Evolutionary conservation across 169 alveolate species (phyloP).

Genomic region (Besnoitia besnoiti): DNA sequence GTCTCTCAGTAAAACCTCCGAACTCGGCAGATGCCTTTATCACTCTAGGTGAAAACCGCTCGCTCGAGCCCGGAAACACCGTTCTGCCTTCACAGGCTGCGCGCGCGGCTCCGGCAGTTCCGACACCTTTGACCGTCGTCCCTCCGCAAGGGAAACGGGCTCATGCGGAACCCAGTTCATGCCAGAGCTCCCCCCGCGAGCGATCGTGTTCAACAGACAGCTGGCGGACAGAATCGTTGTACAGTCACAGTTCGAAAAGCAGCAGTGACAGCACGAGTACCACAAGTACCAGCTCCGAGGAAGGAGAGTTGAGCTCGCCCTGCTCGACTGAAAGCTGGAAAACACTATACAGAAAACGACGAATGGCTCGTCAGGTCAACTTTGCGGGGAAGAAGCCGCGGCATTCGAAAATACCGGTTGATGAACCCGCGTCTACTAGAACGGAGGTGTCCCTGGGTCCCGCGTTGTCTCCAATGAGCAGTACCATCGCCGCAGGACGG

Average conservation of each 20-base stretch:
- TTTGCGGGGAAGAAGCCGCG: conserved; percentile 34
- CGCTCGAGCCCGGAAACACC: no score
- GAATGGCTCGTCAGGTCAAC: neutral
- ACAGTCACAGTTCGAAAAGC: neutral
- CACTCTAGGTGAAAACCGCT: no score
- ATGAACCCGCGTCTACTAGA: neutral
- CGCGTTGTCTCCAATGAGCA: no score
- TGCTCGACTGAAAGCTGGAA: neutral
- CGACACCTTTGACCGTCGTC: no score
- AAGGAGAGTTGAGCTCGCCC: neutral
- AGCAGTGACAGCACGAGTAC: neutral
- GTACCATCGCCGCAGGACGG: no score
- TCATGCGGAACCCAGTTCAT: no score
- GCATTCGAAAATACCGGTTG: neutral
- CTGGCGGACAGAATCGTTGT: conserved; percentile 3
- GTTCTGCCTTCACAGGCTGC: no score
- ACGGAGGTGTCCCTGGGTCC: no score
- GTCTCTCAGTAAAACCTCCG: neutral
- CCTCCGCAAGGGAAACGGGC: no score
- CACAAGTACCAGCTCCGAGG: conserved; percentile 13
- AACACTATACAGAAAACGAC: neutral
- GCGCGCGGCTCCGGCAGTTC: no score
- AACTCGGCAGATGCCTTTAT: neutral
- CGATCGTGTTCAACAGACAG: neutral
- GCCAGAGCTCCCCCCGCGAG: no score